Evolutionary conservation across 306 rosid genomes (phyloP).

Genomic region (Pterocarpus santalinus): DNA sequence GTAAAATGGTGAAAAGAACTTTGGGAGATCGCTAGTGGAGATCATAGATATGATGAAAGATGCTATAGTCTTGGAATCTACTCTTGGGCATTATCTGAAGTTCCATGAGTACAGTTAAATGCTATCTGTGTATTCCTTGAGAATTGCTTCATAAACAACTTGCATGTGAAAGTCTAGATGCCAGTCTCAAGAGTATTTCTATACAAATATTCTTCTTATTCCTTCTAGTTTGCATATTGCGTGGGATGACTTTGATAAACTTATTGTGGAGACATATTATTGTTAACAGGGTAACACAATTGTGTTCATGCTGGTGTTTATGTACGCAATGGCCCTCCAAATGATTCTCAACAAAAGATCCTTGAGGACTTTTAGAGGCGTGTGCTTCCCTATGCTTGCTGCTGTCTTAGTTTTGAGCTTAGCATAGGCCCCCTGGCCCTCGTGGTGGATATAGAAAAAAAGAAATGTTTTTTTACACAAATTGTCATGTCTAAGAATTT

Average conservation of each 20-base stretch:
- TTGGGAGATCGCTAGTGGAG: constrained; percentile 1
- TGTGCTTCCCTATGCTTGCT: constrained; percentile 18
- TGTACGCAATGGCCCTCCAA: neutral
- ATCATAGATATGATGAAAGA: neutral
- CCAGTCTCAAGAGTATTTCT: neutral
- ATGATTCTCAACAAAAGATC: constrained; percentile 31
- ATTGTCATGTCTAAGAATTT: neutral
- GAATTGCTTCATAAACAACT: neutral
- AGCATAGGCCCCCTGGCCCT: neutral
- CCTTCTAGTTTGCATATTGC: constrained; percentile 16
- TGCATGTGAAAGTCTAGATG: neutral
- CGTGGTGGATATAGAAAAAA: neutral
- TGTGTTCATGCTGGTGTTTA: neutral
- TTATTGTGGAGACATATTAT: constrained; percentile 18
- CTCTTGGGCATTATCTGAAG: constrained; percentile 1
- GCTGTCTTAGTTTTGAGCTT: constrained; percentile 7
- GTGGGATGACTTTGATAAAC: constrained; percentile 1
- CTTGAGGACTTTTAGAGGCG: neutral
- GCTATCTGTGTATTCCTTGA: neutral
- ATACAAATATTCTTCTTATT: neutral
- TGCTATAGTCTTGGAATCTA: neutral
- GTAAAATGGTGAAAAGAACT: neutral
- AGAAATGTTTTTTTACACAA: neutral
- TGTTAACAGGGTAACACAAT: constrained; percentile 23
- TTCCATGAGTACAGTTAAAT: neutral